Evolutionary conservation across 257 asterid species (phyloP), one percentile per base, ranked within the genome.

Genomic region (Solanum chmielewskii): DNA sequence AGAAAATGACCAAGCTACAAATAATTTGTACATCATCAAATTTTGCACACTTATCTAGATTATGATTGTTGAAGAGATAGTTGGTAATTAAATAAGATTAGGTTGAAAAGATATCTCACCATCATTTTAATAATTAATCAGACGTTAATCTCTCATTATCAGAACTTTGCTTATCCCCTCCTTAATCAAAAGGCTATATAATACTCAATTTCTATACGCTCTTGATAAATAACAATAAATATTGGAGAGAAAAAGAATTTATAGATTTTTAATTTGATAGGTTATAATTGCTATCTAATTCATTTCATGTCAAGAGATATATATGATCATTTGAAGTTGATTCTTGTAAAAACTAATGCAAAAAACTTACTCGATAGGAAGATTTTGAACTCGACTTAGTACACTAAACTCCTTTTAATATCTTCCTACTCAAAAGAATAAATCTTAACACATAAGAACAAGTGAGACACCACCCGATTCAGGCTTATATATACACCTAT

Each of bases 1-100:
- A 18, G 81, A 73, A 73, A 77, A 77, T 45, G 66, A 45, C 84
- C 42, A 74, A 74, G 52, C 82, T 6, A 45, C n/a, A 45, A 45
- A 12, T 78, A 78, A 45, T 78, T 27, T 78, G 64, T 45, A 45
- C 27, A 45, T 45, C 84, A 45, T 78, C 66, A 45, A 2, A 78
- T 25, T 25, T 78, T 47, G 41, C 64, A 78, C 16, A 45, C 66
- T 45, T 78, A 27, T 23, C 5, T 78, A 45, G 42, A 78, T 59
- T 27, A 18, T 78, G 64, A 78, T 45, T 41, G 83, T 75, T 75
- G 83, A 77, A 77, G 83, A 77, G 60, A 76, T 44, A 14, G 62
- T 77, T 78, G 84, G 41, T 78, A 45, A 78, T 15, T 78, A 78
- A 78, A 25, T 45, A 78, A 45, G 66, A 14, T 78, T 77, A 78